Percentiles rank a stretch among this genome's conserved stretches.
phyloP scores from a whole-genome alignment of 2,329 filamentous ascomycete species.

The Nemania diffusa region DNA sequence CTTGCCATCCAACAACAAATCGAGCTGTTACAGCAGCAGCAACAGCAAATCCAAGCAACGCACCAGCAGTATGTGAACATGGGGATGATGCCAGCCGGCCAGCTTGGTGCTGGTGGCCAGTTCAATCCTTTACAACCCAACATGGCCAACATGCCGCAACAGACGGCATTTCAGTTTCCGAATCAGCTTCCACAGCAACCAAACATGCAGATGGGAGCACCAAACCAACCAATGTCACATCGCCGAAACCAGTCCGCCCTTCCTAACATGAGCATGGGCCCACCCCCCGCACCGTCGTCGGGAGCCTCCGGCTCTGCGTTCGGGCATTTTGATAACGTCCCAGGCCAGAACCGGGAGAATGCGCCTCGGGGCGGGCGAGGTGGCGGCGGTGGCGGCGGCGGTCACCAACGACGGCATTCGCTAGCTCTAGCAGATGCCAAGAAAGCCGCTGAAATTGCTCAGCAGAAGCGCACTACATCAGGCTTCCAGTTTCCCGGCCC shows the following conservation, averaged over 20 bases:
- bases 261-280: conserved; percentile 90
- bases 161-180: conserved; percentile 90
- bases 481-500: conserved; percentile 94
- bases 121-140: conserved; percentile 84
- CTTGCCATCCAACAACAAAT: conserved; percentile 98
- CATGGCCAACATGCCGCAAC: conserved; percentile 81
- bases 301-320: conserved; percentile 83
- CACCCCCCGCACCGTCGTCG: conserved; percentile 89
- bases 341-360: conserved; percentile 73
- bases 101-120: conserved; percentile 76
- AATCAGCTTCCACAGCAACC: conserved; percentile 75
- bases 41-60: conserved; percentile 95
- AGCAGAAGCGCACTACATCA: conserved; percentile 94
- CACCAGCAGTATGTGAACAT: conserved; percentile 98
- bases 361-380: conserved; percentile 76
- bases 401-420: conserved; percentile 94
- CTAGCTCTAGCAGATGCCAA: conserved; percentile 94
- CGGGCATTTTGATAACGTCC: conserved; percentile 78
- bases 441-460: conserved; percentile 94
- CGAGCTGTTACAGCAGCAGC: conserved; percentile 95
- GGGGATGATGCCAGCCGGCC: conserved; percentile 90
- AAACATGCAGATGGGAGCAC: conserved; percentile 78
- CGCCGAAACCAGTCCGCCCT: conserved; percentile 98
- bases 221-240: conserved; percentile 84
- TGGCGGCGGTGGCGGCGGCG: conserved; percentile 70